phyloP scores from a whole-genome alignment of 176 grass and related monocot species.

The Poa pratensis region DNA sequence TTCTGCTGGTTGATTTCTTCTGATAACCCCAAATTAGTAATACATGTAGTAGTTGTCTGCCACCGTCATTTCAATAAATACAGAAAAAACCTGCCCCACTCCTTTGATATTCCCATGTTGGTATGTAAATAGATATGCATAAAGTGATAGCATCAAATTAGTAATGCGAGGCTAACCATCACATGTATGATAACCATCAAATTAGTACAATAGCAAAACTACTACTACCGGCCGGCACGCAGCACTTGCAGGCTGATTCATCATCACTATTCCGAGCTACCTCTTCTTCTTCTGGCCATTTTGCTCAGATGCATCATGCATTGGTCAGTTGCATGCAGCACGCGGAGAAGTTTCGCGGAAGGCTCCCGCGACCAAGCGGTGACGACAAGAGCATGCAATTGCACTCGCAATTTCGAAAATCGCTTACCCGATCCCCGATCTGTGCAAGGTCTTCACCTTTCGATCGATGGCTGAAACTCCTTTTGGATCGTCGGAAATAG shows the following conservation, averaged over 20 bases:
- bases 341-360: neutral
- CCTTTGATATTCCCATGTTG: neutral
- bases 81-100: too few relatives aligned
- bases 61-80: too few relatives aligned
- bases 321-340: neutral
- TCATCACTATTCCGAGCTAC: neutral
- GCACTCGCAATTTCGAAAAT: neutral
- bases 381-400: neutral
- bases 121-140: neutral
- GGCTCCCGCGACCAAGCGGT: neutral
- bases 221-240: neutral
- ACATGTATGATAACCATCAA: neutral
- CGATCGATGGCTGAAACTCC: neutral
- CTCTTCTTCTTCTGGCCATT: neutral
- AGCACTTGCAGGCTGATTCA: neutral
- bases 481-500: neutral
- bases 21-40: too few relatives aligned
- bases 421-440: neutral
- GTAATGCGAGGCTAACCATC: too few relatives aligned
- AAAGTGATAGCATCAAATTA: neutral
- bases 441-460: neutral
- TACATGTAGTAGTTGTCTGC: too few relatives aligned
- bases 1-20: too few relatives aligned
- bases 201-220: neutral
- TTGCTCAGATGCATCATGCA: neutral